Percentiles rank a stretch among this genome's conserved stretches.
Evolutionary conservation across 306 rosid genomes (phyloP).

Genomic region (Dalbergia oliveri): DNA sequence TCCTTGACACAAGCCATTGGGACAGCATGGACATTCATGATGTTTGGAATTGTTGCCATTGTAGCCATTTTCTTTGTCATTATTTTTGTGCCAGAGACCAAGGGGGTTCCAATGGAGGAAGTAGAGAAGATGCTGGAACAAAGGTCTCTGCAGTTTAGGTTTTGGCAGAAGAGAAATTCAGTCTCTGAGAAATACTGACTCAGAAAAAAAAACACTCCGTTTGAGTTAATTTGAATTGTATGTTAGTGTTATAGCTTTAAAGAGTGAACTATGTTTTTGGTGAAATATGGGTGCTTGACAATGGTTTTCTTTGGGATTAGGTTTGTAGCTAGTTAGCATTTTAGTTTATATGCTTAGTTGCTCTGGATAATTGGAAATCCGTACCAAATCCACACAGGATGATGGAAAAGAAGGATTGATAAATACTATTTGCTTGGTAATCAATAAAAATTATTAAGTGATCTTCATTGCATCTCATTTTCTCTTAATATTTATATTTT

Average conservation of each 20-base stretch:
- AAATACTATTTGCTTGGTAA: slow-evolving; percentile 20
- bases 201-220: background rate
- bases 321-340: slow-evolving; percentile 29
- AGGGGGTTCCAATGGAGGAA: slow-evolving; percentile 73
- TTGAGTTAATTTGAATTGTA: slow-evolving; percentile 1
- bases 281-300: background rate
- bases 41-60: slow-evolving; percentile 59
- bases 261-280: slow-evolving; percentile 14
- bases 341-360: slow-evolving; percentile 35
- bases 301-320: slow-evolving; percentile 21
- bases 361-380: slow-evolving; percentile 36
- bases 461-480: background rate
- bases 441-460: slow-evolving; percentile 17
- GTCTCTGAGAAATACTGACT: slow-evolving; percentile 33
- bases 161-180: slow-evolving; percentile 59
- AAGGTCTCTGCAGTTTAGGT: slow-evolving; percentile 60
- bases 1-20: slow-evolving; percentile 62
- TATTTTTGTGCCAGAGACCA: slow-evolving; percentile 70
- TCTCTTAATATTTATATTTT: background rate
- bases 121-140: slow-evolving; percentile 70
- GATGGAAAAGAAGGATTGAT: slow-evolving; percentile 32
- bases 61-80: slow-evolving; percentile 65
- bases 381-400: slow-evolving; percentile 25
- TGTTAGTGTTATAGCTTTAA: slow-evolving; percentile 26
- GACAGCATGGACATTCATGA: slow-evolving; percentile 65